Evolutionary conservation across 257 asterid species (phyloP).

Genomic region (Cynanchum wilfordii): DNA sequence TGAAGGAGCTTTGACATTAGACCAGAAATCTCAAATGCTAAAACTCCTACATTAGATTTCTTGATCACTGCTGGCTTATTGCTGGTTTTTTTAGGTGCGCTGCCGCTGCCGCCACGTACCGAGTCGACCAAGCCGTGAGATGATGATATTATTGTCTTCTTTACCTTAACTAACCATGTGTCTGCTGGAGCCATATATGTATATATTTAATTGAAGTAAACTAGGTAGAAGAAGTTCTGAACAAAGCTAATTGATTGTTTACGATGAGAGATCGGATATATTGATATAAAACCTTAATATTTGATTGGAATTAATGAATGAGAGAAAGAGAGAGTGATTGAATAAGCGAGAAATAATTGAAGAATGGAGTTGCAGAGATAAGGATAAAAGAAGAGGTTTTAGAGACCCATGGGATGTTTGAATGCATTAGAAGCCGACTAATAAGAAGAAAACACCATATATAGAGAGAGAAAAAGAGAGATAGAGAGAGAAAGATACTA

Average conservation of each 20-base stretch:
- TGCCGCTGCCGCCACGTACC: constrained; percentile 34
- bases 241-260: neutral
- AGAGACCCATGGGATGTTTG: constrained; percentile 57
- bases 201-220: constrained; percentile 11
- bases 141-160: constrained; percentile 36
- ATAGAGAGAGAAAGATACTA: neutral
- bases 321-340: constrained; percentile 12
- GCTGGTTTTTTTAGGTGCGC: constrained; percentile 31
- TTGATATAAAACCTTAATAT: neutral
- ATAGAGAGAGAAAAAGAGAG: neutral
- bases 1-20: constrained; percentile 87
- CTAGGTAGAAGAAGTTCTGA: neutral
- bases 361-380: constrained; percentile 36
- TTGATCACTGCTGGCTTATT: constrained; percentile 22
- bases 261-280: constrained; percentile 1
- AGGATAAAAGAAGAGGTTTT: constrained; percentile 37
- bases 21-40: constrained; percentile 78
- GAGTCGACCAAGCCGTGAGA: constrained; percentile 42
- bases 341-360: constrained; percentile 27
- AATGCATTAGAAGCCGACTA: constrained; percentile 27
- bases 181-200: constrained; percentile 11
- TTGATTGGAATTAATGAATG: constrained; percentile 5
- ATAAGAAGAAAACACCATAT: neutral
- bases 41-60: constrained; percentile 68
- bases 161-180: constrained; percentile 20